phyloP scores from a whole-genome alignment of 1,284 basidiomycete species.

The Thelephora terrestris region DNA sequence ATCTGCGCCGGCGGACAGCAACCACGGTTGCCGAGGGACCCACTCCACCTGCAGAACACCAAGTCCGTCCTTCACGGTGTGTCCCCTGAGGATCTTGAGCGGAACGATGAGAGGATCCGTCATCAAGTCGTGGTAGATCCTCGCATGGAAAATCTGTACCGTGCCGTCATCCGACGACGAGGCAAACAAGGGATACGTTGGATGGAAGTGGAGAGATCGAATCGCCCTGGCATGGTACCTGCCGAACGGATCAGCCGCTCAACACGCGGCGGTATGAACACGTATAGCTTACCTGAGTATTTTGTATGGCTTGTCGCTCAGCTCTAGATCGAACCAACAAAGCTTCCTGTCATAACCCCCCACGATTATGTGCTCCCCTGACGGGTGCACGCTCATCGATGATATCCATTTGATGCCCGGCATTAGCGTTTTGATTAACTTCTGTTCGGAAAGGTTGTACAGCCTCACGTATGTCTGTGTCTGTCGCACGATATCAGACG shows the following conservation, averaged over 20 bases:
- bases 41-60: conserved; percentile 90
- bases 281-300: conserved; percentile 59
- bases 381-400: conserved; percentile 91
- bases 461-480: conserved; percentile 95
- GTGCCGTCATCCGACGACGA: conserved; percentile 95
- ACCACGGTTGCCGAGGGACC: conserved; percentile 88
- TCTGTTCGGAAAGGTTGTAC: conserved; percentile 93
- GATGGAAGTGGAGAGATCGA: conserved; percentile 86
- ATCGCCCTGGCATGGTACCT: conserved; percentile 94
- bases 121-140: conserved; percentile 90
- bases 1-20: conserved; percentile 89
- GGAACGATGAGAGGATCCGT: conserved; percentile 96
- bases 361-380: conserved; percentile 92
- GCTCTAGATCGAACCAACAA: conserved; percentile 98
- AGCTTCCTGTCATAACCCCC: conserved; percentile 97
- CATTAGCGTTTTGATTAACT: conserved; percentile 83
- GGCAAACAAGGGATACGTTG: conserved; percentile 91
- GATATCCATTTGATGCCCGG: conserved; percentile 97
- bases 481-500: conserved; percentile 25
- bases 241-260: conserved; percentile 4
- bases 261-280: conserved; percentile 1
- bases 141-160: conserved; percentile 93
- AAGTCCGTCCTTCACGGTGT: conserved; percentile 74
- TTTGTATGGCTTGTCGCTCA: conserved; percentile 94
- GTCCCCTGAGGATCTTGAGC: conserved; percentile 90